A percentile compares a stretch with the other conserved stretches of the same genome.
phyloP scores from a whole-genome alignment of 208 protist genomes.

The Polymyxa betae region DNA sequence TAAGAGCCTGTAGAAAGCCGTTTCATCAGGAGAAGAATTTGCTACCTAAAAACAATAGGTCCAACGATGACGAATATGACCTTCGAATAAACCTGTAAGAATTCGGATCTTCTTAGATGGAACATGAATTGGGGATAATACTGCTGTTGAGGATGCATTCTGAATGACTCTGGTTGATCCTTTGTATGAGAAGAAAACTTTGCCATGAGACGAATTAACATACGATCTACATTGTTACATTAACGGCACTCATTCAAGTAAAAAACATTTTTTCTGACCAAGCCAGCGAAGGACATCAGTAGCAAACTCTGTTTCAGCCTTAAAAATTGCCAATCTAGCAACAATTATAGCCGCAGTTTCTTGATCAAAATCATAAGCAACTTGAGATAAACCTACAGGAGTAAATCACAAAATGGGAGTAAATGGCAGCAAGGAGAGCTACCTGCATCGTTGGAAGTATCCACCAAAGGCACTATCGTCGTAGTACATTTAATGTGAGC shows the following conservation, averaged over 20 bases:
- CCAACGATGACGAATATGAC: neutral
- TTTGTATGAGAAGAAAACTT: constrained; percentile 84
- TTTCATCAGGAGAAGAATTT: constrained; percentile 96
- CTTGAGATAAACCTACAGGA: neutral
- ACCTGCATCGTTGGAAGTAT: neutral
- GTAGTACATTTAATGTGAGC: constrained; percentile 76
- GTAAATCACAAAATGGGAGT: neutral
- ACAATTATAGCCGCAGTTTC: constrained; percentile 94
- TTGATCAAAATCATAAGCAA: constrained; percentile 90
- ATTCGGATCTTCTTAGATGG: constrained; percentile 93
- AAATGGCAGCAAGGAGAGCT: neutral
- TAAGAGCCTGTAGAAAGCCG: constrained; percentile 91
- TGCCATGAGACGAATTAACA: constrained; percentile 92
- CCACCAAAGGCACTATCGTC: constrained; percentile 10
- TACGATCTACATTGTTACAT: constrained; percentile 79
- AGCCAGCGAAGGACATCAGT: constrained; percentile 97
- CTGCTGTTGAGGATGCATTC: constrained; percentile 85
- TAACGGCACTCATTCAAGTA: neutral
- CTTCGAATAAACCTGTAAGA: constrained; percentile 78
- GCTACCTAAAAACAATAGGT: constrained; percentile 75
- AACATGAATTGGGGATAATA: constrained; percentile 99
- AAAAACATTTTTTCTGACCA: neutral
- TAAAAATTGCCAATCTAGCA: constrained; percentile 91
- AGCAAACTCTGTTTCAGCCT: constrained; percentile 89
- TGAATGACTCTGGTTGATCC: constrained; percentile 83